Evolutionary conservation across 441 rosid genomes (phyloP).

Genomic region (Iberis amara): DNA sequence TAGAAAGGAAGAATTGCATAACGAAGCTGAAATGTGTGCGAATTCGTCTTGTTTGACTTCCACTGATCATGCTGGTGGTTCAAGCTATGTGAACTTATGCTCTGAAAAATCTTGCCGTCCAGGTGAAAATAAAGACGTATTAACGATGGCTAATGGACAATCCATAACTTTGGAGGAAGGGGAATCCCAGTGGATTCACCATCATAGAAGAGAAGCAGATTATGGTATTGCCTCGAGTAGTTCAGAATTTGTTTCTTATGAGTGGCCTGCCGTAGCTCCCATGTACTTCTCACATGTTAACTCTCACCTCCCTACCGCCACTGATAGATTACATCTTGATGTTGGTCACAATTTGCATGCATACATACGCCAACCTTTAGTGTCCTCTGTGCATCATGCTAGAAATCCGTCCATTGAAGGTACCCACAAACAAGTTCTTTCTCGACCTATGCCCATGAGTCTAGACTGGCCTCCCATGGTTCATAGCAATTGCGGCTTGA

Average conservation of each 20-base stretch:
- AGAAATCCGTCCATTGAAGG: constrained; percentile 67
- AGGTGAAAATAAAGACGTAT: constrained; percentile 35
- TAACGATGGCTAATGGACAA: constrained; percentile 30
- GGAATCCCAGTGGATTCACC: constrained; percentile 36
- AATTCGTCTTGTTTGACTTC: constrained; percentile 29
- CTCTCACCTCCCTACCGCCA: constrained; percentile 79
- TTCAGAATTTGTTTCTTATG: constrained; percentile 61
- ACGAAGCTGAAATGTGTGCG: constrained; percentile 29
- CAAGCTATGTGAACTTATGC: constrained; percentile 32
- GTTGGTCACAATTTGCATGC: constrained; percentile 86
- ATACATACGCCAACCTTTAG: constrained; percentile 69
- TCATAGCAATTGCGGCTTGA: constrained; percentile 63
- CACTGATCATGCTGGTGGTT: constrained; percentile 28
- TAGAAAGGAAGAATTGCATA: constrained; percentile 26
- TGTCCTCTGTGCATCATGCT: constrained; percentile 64
- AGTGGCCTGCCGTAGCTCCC: constrained; percentile 81
- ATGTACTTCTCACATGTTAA: constrained; percentile 67
- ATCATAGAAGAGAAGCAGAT: constrained; percentile 36
- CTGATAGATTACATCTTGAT: constrained; percentile 94
- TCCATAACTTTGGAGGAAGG: constrained; percentile 35
- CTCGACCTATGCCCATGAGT: constrained; percentile 82
- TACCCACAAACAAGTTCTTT: constrained; percentile 55
- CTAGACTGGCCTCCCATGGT: constrained; percentile 98
- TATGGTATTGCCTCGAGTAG: constrained; percentile 37
- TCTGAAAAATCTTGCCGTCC: constrained; percentile 30